Evolutionary conservation across 1,284 basidiomycete species (phyloP), one percentile per base, ranked within the genome.

Genomic region (Boletus semigastroideus): DNA sequence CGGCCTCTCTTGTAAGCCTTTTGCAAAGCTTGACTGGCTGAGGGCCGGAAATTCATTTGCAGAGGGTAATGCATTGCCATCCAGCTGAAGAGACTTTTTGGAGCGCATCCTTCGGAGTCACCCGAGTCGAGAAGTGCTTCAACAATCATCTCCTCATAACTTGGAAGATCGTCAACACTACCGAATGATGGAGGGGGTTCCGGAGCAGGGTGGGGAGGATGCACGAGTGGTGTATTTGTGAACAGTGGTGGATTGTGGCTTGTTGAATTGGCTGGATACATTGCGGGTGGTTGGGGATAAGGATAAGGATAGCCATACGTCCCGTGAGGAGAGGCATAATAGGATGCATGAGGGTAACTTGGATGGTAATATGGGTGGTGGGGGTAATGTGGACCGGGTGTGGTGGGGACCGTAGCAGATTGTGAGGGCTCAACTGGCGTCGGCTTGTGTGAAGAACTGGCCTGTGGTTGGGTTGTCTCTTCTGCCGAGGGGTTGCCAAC

Each of bases 91-190:
- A 92, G 64, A 57, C 83, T 83, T 63, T 90, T 92, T n/a, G 89
- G 89, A 9, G 83, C 83, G 44, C 79, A 79, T 14, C 90, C 90
- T 42, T 90, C 86, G 6, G 80, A 74, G 51, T 89, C 86, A 11
- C 69, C 74, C 42, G 78, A 76, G 50, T 84, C 86, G 25, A 72
- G 65, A 20, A 92, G 72, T 0, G 88, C 88, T 62, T 89, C 86
- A 9, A 86, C 87, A 33, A 92, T 87, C 90, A 92, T 92, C 57
- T 91, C 88, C 61, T 92, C 89, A 54, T 92, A 92, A 55, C 86
- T 88, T 11, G 90, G 90, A 37, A 92, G 72, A 61, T 89, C 87
- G 37, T 89, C 87, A 0, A 71, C 60, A 20, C 66, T 66, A 41
- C 52, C 59, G 30, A 53, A 46, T 22, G 59, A 39, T 62, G 58